Evolutionary conservation across 2,329 filamentous ascomycete species (phyloP), one percentile per base, ranked within the genome.

Genomic region (Coniochaeta hoffmannii): DNA sequence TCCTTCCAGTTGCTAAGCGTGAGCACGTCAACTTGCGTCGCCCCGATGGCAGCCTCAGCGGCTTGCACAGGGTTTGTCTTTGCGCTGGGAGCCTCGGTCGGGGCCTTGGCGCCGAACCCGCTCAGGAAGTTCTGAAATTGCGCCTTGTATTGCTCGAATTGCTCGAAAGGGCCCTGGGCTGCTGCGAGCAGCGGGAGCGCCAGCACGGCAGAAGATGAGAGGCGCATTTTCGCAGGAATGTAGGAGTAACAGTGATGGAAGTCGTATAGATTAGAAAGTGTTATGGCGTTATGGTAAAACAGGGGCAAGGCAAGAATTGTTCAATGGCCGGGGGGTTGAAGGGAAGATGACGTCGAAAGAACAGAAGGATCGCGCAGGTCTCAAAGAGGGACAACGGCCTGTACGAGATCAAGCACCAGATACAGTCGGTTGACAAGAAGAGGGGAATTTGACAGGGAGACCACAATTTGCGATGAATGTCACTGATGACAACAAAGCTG

Each of bases 1-100:
- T 86, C 72, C 69, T 85, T 82, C 87, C 88, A 90, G 77, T 86
- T 87, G 60, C 84, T 74, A 56, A 90, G 75, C 5, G 83, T 86
- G 62, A 93, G 69, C 52, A 79, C 68, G 67, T 81, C 73, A 59
- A 86, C 73, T 50, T 78, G 76, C 9, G 49, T 61, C 31, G 61
- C 55, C 35, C 57, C 55, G 28, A 57, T 53, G n/a, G 77, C 80
- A n/a, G 76, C 71, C 65, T 78, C 80, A 32, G 77, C 73, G 52
- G 75, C 75, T 46, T 74, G 75, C 11, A 46, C 41, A 31, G 76
- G 75, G 58, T 75, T 73, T 14, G 72, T 66, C 53, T 75, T 73
- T 61, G 72, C 68, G 62, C 72, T 68, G 32, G 66, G 61, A 51
- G 77, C 75, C 14, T 74, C 71, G 46, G 73, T 67, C 41, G 71